Conservation (phyloP, 352 stramenopile genomes). For the Halophytophthora batemanensis region DNA sequence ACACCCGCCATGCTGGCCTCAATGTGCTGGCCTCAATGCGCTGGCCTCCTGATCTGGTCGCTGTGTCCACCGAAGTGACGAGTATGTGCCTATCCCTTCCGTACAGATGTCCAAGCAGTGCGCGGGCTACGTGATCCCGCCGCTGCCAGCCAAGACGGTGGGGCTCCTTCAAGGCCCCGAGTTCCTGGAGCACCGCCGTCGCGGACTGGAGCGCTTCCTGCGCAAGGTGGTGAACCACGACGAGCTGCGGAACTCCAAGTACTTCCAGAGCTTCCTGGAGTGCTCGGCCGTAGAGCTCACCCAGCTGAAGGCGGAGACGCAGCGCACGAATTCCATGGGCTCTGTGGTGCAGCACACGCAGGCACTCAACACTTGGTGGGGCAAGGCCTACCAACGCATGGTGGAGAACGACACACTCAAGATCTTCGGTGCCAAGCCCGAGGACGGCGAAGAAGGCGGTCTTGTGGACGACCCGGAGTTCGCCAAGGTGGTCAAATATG, state of each 20-base stretch:
- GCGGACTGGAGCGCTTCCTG: conserved; percentile 76
- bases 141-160: conserved; percentile 75
- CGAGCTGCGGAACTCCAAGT: conserved; percentile 63
- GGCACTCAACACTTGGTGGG: conserved; percentile 75
- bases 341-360: conserved; percentile 64
- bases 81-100: background rate
- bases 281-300: conserved; percentile 74
- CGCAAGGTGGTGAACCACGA: conserved; percentile 76
- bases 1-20: no score
- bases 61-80: no score
- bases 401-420: conserved; percentile 76
- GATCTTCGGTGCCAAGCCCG: conserved; percentile 42
- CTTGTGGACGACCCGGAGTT: conserved; percentile 76
- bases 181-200: conserved; percentile 76
- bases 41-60: background rate
- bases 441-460: conserved; percentile 23
- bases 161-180: conserved; percentile 70
- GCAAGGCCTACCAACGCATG: conserved; percentile 80
- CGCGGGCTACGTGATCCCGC: conserved; percentile 81
- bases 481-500: conserved; percentile 58
- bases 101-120: conserved; percentile 54
- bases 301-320: conserved; percentile 53
- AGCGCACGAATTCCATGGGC: conserved; percentile 27
- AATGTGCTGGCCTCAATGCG: no score
- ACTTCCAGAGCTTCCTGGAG: conserved; percentile 73